phyloP scores from a whole-genome alignment of 2,329 filamentous ascomycete species.

The Botrytis paeoniae region DNA sequence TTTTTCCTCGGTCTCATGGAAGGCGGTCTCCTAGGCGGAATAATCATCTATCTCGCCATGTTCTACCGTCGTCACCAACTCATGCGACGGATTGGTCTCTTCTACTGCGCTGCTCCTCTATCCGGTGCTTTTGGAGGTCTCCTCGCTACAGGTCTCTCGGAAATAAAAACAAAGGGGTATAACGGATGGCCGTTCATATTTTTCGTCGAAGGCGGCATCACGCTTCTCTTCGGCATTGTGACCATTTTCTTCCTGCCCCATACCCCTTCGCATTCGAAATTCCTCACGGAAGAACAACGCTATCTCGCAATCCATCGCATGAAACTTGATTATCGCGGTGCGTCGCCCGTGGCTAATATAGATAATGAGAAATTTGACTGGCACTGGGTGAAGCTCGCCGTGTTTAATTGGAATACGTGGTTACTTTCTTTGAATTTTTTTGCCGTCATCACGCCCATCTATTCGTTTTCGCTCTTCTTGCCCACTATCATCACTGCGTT shows the following conservation, averaged over 20 bases:
- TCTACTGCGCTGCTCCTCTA: conserved; percentile 78
- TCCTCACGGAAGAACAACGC: conserved; percentile 10
- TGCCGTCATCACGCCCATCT: conserved; percentile 31
- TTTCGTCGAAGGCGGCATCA: conserved; percentile 17
- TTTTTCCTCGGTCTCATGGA: conserved; percentile 49
- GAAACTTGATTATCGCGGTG: conserved; percentile 15
- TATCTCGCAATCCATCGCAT: conserved; percentile 15
- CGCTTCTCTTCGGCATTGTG: conserved; percentile 10
- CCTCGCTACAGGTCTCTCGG: conserved; percentile 47
- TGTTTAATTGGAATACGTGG: conserved; percentile 19
- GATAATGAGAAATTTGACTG: conserved; percentile 18
- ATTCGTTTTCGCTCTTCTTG: conserved; percentile 43
- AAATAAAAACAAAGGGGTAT: conserved; percentile 10
- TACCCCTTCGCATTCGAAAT: conserved; percentile 15
- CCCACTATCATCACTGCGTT: conserved; percentile 47
- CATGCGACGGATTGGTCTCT: conserved; percentile 78
- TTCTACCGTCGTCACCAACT: conserved; percentile 66
- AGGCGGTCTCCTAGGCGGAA: conserved; percentile 46
- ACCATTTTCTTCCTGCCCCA: conserved; percentile 10
- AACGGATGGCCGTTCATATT: conserved; percentile 20
- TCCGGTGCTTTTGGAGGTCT: conserved; percentile 80
- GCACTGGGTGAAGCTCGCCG: conserved; percentile 18
- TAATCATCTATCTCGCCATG: conserved; percentile 61
- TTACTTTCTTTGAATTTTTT: conserved; percentile 16
- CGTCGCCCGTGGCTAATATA: background rate